A percentile compares a stretch with the other conserved stretches of the same genome.
Conservation (phyloP, 768 basidiomycete genomes). For the Gloeopeniophorella convolvens region DNA sequence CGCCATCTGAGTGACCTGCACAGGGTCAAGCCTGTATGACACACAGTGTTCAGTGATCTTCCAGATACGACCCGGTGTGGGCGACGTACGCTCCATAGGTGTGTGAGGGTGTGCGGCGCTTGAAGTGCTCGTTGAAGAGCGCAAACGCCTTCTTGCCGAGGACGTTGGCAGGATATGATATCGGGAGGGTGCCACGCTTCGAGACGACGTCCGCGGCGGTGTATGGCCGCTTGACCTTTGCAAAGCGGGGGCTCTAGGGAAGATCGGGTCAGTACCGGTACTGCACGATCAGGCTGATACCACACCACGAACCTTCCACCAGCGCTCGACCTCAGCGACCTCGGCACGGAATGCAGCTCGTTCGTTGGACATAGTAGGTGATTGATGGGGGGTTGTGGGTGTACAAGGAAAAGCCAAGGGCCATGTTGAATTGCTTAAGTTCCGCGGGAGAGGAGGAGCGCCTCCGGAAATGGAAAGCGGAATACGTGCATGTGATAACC, state of each 20-base stretch:
- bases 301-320: slow-evolving; percentile 87
- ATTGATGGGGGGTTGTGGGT: background rate
- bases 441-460: background rate
- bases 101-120: slow-evolving; percentile 75
- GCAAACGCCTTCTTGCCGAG: slow-evolving; percentile 84
- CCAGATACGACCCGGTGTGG: background rate
- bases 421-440: background rate
- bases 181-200: slow-evolving; percentile 83
- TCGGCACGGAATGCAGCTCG: slow-evolving; percentile 68
- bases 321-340: slow-evolving; percentile 78
- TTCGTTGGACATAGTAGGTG: slow-evolving; percentile 50
- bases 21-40: slow-evolving; percentile 79
- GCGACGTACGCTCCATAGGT: slow-evolving; percentile 97
- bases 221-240: slow-evolving; percentile 84
- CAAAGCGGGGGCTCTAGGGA: slow-evolving; percentile 78
- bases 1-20: slow-evolving; percentile 99
- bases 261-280: too few relatives aligned
- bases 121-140: slow-evolving; percentile 69
- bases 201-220: slow-evolving; percentile 89
- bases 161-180: slow-evolving; percentile 80
- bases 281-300: too few relatives aligned
- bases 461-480: background rate
- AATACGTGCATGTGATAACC: slow-evolving; percentile 9
- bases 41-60: background rate
- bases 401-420: background rate